Evolutionary conservation across 345 rosid species (phyloP), one percentile per base, ranked within the genome.

Genomic region (Camelina sativa): DNA sequence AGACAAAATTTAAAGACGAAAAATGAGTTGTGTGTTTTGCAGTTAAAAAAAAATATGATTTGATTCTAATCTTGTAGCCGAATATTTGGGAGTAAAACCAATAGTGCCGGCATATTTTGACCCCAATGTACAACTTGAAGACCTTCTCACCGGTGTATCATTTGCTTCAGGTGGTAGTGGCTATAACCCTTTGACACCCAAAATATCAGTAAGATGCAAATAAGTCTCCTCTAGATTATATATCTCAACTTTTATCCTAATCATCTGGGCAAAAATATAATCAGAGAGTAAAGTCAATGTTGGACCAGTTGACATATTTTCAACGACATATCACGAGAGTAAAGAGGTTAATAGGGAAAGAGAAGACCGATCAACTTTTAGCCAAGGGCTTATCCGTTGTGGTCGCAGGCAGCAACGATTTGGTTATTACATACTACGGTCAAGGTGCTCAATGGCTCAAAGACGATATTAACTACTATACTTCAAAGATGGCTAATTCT

Each of bases 111-210:
- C 90, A 16, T 89, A 85, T 76, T 58, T 85, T 6, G 92, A 86
- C 44, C 86, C 85, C 6, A 22, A 74, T 3, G 4, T 89, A 53
- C 47, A 56, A 50, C 71, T 68, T 11, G 50, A 77, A 56, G 91
- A 90, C 64, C 88, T 90, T 11, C 59, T 67, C 25, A 84, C 85
- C 0, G 96, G 96, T 1, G 87, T 87, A 35, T 79, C 69, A 71
- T 86, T 90, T 56, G 96, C 88, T 32, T 86, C 91, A 0, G 83
- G 87, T 8, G 96, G 86, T 32, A 15, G 83, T 1, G 96, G 96
- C 4, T 90, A 67, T 13, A 84, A 88, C 77, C 84, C 82, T 19
- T 19, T 83, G 50, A 90, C 93, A 13, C 58, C 87, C 32, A 73
- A 56, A 55, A 12, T 81, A 40, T 67, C 10, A 71, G 96, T 86